Evolutionary conservation across 176 grass and related monocot species (phyloP), one percentile per base, ranked within the genome.

Genomic region (Musa troglodytarum): DNA sequence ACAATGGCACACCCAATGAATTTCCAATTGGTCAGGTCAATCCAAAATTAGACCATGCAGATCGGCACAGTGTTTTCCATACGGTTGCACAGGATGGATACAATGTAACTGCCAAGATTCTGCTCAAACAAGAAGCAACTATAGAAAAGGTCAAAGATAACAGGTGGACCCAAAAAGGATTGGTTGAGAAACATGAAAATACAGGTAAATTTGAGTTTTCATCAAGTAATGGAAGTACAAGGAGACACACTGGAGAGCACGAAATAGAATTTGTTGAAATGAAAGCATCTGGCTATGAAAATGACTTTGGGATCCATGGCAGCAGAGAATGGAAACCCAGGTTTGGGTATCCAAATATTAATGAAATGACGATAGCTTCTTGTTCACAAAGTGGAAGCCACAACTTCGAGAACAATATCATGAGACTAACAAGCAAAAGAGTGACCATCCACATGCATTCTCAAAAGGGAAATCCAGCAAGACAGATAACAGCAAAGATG

Each of bases 401-500:
- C 15, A 49, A 52, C 20, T 50, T 20, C 11, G 68, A 49, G 17
- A 10, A 70, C 9, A 79, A 71, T 23, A 79, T 15, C 10, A 22
- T 28, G 53, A 53, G 53, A 64, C 9, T 11, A 59, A 72, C 9
- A 20, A 65, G 61, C 65, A 79, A 79, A 65, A 73, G 78, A 58
- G 69, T 80, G 2, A 73, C 58, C 2, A 80, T 80, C 64, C 69
- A 80, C 69, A 80, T 73, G 78, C 43, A 28, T 78, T 78, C 76
- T 68, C 51, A 65, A 29, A 20, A 65, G 49, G 23, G 11, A 52
- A 73, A 53, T 28, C 23, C 69, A 53, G 69, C 69, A 73, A 80
- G 23, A 64, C 29, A 53, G 16, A 9, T 19, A 53, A 53, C 14
- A 22, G 69, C 54, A 15, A 73, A 73, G 58, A 22, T 80, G 57